Evolutionary conservation across 129 eudicot species (phyloP).

Genomic region (Lactuca sativa): DNA sequence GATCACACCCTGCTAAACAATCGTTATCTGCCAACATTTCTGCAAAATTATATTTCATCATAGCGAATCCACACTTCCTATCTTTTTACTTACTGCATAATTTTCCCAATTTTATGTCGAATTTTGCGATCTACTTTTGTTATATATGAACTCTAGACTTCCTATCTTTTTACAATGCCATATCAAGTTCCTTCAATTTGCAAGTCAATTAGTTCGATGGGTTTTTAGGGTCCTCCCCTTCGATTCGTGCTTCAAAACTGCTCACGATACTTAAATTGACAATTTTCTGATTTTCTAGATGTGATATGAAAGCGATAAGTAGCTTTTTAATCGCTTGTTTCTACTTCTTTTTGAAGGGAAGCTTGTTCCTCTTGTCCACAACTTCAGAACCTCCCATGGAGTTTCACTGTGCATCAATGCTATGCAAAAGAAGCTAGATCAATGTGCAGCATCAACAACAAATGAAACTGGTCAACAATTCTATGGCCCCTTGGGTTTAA

Average conservation of each 20-base stretch:
- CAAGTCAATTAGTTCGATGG: background rate
- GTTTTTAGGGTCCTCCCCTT: background rate
- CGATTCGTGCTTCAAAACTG: background rate
- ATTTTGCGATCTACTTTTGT: background rate
- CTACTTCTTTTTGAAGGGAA: conserved; percentile 29
- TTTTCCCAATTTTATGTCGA: background rate
- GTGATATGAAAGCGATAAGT: background rate
- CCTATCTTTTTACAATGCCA: background rate
- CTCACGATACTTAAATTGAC: too few species aligned
- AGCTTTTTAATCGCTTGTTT: background rate
- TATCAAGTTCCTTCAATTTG: too few species aligned
- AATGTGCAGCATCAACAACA: background rate
- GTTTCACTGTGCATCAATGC: conserved; percentile 4
- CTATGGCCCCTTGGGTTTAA: conserved; percentile 14
- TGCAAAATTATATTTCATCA: background rate
- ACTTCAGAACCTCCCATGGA: conserved; percentile 11
- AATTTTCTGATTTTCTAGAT: background rate
- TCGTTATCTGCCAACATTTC: conserved; percentile 1
- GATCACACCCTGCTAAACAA: background rate
- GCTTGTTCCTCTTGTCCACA: conserved; percentile 35
- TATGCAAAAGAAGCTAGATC: conserved; percentile 22
- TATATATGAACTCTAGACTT: too few species aligned
- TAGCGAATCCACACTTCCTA: background rate
- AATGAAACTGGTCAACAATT: conserved; percentile 6
- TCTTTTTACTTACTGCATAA: background rate